phyloP scores from a whole-genome alignment of 2,329 filamentous ascomycete species.

The Cordyceps cicadae region DNA sequence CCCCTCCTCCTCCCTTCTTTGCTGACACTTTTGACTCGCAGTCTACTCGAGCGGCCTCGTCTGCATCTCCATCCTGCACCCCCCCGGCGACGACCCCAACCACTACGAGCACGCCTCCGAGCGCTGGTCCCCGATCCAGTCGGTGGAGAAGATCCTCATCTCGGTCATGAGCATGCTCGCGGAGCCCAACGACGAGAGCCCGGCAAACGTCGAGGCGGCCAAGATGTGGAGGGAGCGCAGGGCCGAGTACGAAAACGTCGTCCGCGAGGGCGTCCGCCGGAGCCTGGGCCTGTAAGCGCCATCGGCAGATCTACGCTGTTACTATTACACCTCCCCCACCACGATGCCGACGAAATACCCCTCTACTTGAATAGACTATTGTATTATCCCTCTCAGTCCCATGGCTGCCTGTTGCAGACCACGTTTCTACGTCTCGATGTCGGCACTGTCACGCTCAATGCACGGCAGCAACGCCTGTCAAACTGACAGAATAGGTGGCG shows the following conservation, averaged over 20 bases:
- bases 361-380: background rate
- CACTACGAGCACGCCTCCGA: slow-evolving; percentile 96
- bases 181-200: slow-evolving; percentile 93
- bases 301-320: background rate
- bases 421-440: too few relatives aligned
- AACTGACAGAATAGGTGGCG: background rate
- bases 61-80: slow-evolving; percentile 96
- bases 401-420: too few relatives aligned
- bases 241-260: slow-evolving; percentile 75
- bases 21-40: slow-evolving; percentile 30
- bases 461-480: background rate
- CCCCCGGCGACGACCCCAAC: slow-evolving; percentile 93
- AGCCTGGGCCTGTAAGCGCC: slow-evolving; percentile 62
- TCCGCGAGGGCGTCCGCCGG: slow-evolving; percentile 71
- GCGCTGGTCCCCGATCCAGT: slow-evolving; percentile 94
- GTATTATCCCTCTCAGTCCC: too few relatives aligned
- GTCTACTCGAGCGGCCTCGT: slow-evolving; percentile 89
- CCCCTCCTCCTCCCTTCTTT: slow-evolving; percentile 1
- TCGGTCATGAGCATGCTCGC: slow-evolving; percentile 98
- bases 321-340: background rate
- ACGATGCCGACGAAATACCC: background rate
- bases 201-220: slow-evolving; percentile 90
- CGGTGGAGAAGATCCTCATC: slow-evolving; percentile 94
- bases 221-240: slow-evolving; percentile 90
- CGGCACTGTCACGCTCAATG: background rate